Base-by-base conservation (phyloP, 306 rosid genomes). In the Medicago ruthenica region DNA sequence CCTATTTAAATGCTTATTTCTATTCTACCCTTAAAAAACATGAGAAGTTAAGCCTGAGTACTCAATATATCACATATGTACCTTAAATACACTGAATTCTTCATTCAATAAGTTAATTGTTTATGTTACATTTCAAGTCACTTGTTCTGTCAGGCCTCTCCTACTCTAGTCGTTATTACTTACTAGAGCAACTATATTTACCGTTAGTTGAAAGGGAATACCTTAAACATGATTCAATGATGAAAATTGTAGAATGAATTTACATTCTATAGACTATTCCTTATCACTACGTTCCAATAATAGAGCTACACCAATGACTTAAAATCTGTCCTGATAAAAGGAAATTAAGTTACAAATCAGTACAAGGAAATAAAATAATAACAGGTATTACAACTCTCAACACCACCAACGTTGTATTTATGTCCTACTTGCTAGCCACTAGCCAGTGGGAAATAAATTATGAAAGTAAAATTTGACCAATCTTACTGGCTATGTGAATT, bases 361-460 rank as follows among this genome's bases (percentile, higher is more conserved):
- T 11, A 4, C 14, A 45, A 45, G n/a, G 51, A 45, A 45, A 45
- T 16, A 48, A 2, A 47, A 48, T n/a, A 15, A 48, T 48, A 15
- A 48, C 54, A 48, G 18, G 54, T 41, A 18, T 13, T 66, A 41
- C 31, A 20, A 66, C 2, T 42, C 27, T 53, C 27, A 40, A n/a
- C 71, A 18, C 31, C 14, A 54, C 60, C 18, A 18, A 9, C 60
- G 8, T 8, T 54, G 27, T 24, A 47, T 69, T 45, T 27, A 22
- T 69, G 21, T 48, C 54, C 42, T 48, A 66, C 51, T 41, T 7
- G 11, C 62, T 64, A 20, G 53, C 62, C 50, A 36, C 62, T 64
- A 20, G 53, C 62, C 50, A 36, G n/a, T 16, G 39, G 71, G 21
- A 63, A 12, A 34, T 37, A 61, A 36, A 62, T 31, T 45, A 48